These are phyloP conservation scores for Cardamine resedifolia DNA, from an alignment of 345 rosid genomes.

Conservation along the genomic window DNA sequence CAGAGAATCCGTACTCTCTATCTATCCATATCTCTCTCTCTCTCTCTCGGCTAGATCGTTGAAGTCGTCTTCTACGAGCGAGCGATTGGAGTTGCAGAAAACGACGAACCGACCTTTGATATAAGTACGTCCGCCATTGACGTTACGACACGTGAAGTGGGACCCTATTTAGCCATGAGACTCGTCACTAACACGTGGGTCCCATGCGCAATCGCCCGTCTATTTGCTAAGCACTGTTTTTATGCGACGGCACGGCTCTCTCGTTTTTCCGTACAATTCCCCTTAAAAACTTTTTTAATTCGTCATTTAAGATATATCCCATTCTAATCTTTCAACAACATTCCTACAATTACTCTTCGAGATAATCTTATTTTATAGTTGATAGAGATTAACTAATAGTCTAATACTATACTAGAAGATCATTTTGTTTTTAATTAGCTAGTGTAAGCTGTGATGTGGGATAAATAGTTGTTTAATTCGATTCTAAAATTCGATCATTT, in stretches of 20 bases:
- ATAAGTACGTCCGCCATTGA: constrained; percentile 26
- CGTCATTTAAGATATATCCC: neutral
- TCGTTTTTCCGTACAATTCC: constrained; percentile 35
- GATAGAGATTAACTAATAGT: neutral
- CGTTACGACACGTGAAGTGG: constrained; percentile 30
- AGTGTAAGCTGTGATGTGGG: constrained; percentile 1
- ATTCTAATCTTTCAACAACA: neutral
- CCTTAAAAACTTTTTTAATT: neutral
- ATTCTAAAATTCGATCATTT: neutral
- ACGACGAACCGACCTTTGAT: constrained; percentile 38
- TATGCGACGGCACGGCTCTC: constrained; percentile 31
- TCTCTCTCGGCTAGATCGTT: constrained; percentile 19
- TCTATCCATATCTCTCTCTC: neutral
- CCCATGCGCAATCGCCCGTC: constrained; percentile 21
- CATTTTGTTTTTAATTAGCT: neutral
- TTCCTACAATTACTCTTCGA: constrained; percentile 16
- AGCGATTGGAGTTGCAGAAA: constrained; percentile 21
- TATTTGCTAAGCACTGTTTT: constrained; percentile 24
- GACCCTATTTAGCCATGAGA: constrained; percentile 37
- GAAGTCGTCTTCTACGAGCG: constrained; percentile 4
- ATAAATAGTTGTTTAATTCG: constrained; percentile 10
- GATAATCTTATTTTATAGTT: neutral
- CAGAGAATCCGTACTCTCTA: constrained; percentile 22
- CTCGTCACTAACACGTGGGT: constrained; percentile 37
- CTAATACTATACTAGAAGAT: neutral